Evolutionary conservation across 805 yeast species (phyloP).

Genomic region (Lipomyces yamadae): DNA sequence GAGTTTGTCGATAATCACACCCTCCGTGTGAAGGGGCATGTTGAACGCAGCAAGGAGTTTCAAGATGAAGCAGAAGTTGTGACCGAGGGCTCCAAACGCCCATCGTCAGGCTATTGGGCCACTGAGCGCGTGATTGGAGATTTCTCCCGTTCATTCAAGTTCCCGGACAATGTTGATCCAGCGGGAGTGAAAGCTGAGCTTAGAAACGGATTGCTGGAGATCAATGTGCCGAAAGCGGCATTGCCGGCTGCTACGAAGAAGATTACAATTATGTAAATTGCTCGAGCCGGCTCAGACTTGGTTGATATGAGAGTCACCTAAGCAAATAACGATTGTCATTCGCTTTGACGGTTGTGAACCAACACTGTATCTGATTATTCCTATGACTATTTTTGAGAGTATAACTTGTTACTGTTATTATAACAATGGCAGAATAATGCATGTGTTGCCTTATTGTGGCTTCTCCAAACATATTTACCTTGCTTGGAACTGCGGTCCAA

Average conservation of each 20-base stretch:
- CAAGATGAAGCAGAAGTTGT: neutral
- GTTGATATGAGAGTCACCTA: neutral
- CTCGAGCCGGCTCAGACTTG: neutral
- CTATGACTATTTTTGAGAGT: no score
- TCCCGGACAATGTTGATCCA: slow-evolving; percentile 36
- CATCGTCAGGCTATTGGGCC: slow-evolving; percentile 29
- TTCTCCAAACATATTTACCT: no score
- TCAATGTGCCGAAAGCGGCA: slow-evolving; percentile 34
- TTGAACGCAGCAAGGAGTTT: slow-evolving; percentile 32
- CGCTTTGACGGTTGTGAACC: neutral
- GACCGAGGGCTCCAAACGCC: neutral
- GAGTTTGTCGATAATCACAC: slow-evolving; percentile 36
- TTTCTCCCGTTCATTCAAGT: slow-evolving; percentile 35
- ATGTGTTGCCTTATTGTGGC: no score
- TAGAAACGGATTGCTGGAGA: slow-evolving; percentile 32
- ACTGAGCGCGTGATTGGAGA: slow-evolving; percentile 35
- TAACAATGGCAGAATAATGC: no score
- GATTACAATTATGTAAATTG: slow-evolving; percentile 9
- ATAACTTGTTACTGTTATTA: no score
- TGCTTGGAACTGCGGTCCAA: no score
- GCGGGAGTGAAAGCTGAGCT: slow-evolving; percentile 30
- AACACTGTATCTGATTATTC: no score
- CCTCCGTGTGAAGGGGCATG: slow-evolving; percentile 30
- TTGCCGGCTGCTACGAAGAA: slow-evolving; percentile 11
- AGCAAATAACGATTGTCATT: neutral